A percentile compares a stretch with the other conserved stretches of the same genome.
Conservation (phyloP, 495 filamentous ascomycete species). For the Geopyxis carbonaria region DNA sequence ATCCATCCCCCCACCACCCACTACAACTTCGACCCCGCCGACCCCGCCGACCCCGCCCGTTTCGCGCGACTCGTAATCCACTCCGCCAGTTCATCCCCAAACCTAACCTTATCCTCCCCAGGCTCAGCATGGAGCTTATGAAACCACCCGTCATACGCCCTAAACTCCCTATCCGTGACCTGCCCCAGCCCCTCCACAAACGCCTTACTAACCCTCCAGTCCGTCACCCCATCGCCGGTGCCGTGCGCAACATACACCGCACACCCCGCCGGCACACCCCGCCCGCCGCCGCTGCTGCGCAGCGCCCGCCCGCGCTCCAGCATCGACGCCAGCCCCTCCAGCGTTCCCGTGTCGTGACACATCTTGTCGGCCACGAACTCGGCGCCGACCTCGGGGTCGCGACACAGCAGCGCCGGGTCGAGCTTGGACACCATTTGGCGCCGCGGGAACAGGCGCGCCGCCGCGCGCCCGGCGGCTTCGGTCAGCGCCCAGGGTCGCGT, state of each 20-base stretch:
- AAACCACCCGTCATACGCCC: constrained; percentile 57
- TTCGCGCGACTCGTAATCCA: constrained; percentile 53
- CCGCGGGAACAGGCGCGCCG: constrained; percentile 32
- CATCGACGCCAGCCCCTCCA: constrained; percentile 58
- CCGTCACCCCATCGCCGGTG: constrained; percentile 35
- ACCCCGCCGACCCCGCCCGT: no score
- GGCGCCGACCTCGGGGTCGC: constrained; percentile 42
- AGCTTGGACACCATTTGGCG: constrained; percentile 50
- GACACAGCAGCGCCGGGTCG: constrained; percentile 38
- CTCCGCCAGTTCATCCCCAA: constrained; percentile 50
- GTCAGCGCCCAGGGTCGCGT: constrained; percentile 41
- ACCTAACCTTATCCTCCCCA: constrained; percentile 40
- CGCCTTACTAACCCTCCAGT: constrained; percentile 26
- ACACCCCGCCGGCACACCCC: constrained; percentile 17
- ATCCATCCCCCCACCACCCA: no score
- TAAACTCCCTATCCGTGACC: constrained; percentile 49
- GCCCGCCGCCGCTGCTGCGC: constrained; percentile 25
- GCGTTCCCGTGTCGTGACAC: constrained; percentile 60
- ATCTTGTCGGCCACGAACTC: constrained; percentile 44
- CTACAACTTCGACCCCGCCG: no score
- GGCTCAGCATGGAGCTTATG: constrained; percentile 66
- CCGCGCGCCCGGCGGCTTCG: constrained; percentile 45
- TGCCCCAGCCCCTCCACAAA: constrained; percentile 34
- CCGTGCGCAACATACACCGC: constrained; percentile 51
- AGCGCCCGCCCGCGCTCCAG: constrained; percentile 44